Base-by-base conservation (phyloP, 805 yeast genomes). In the Tetrapisispora taiwanensis region DNA sequence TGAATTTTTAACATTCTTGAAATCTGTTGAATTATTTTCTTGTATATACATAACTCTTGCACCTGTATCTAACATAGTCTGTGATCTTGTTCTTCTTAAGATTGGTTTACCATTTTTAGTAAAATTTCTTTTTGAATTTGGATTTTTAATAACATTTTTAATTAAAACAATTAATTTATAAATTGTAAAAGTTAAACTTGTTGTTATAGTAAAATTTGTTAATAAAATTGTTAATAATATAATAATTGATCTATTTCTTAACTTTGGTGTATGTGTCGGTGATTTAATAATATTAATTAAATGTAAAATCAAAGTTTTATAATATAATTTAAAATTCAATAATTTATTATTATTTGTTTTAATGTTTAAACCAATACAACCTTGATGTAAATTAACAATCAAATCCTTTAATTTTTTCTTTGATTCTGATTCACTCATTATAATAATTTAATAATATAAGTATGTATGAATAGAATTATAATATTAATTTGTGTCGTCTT, bases 21-120 rank as follows among this genome's bases (percentile, higher is more conserved):
- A 43, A 36, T 48, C 48, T n/a, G 41, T 24, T n/a, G 39, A 27
- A 10, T 49, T 47, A 33, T 52, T 54, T 41, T 58, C 62, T 20
- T 55, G 55, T 9, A 62, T 54, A 39, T 58, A 59, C 57, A 62
- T 52, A 15, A 59, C 57, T 42, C 66, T 51, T 14, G 62, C 63
- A 17, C 66, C 66, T 30, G 59, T 53, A 8, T 49, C 53, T 31
- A 60, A 45, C 34, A 49, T 51, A 36, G 52, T 46, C 42, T 59
- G 64, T 1, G 65, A 60, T 36, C 63, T 50, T 12, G 62, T 56
- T 28, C 62, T 48, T 31, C 56, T 49, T 42, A 60, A 39, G 1
- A 42, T 19, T 5, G 50, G 46, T 30, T 45, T 47, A 12, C 46
- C 42, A n/a, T 35, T 45, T 17, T 28, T 31, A 22, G 5, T 22